phyloP scores from a whole-genome alignment of 1,284 basidiomycete genomes.

The Entoloma clypeatum region DNA sequence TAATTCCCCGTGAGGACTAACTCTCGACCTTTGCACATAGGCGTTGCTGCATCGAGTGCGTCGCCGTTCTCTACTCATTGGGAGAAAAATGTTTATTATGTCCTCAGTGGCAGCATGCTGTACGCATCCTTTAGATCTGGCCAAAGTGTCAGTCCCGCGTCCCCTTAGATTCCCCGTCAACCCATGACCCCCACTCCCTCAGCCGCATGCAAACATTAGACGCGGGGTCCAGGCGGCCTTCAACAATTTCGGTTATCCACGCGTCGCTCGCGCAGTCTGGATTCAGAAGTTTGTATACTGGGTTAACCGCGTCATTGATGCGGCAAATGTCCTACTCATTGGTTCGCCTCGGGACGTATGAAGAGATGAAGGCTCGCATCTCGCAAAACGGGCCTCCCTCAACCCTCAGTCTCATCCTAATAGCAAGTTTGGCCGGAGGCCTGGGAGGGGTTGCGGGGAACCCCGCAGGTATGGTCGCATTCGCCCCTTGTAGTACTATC shows the following conservation, averaged over 20 bases:
- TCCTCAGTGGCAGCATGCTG: conserved; percentile 88
- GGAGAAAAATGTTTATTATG: conserved; percentile 8
- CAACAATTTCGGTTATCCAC: conserved; percentile 55
- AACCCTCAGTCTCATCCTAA: conserved; percentile 52
- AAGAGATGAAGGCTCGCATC: conserved; percentile 63
- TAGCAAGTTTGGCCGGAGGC: conserved; percentile 70
- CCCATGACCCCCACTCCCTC: conserved; percentile 8
- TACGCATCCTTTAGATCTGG: conserved; percentile 84
- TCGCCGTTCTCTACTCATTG: conserved; percentile 18
- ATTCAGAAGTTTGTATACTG: conserved; percentile 73
- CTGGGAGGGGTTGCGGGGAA: conserved; percentile 81
- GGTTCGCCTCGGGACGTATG: conserved; percentile 83
- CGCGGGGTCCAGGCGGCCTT: conserved; percentile 44
- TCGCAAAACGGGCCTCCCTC: conserved; percentile 48
- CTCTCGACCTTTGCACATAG: conserved; percentile 32
- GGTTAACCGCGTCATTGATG: conserved; percentile 80
- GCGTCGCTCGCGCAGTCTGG: conserved; percentile 58
- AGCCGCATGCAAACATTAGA: conserved; percentile 79
- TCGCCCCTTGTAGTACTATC: too few species aligned
- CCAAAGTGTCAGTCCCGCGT: conserved; percentile 67
- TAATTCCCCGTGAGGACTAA: neutral
- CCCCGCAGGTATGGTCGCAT: conserved; percentile 58
- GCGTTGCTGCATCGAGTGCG: conserved; percentile 74
- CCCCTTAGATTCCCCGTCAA: neutral
- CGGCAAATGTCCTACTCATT: conserved; percentile 93